These are phyloP conservation scores for Imleria badia DNA, from an alignment of 768 basidiomycete species.

Conservation along the genomic window DNA sequence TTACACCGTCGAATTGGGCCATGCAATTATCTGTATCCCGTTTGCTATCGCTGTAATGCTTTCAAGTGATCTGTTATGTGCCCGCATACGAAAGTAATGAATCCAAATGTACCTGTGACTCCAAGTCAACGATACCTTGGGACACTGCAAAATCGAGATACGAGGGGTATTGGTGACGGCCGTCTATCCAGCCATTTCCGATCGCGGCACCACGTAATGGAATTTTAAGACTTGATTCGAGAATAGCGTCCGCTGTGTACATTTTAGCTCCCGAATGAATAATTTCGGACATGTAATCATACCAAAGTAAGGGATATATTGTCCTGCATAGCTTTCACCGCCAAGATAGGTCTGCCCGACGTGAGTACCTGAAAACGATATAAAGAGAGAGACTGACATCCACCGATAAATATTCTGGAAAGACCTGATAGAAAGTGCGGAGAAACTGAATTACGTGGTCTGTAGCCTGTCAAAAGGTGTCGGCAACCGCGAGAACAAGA, in stretches of 20 bases:
- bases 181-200: slow-evolving; percentile 98
- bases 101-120: slow-evolving; percentile 53
- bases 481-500: not conserved
- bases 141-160: slow-evolving; percentile 86
- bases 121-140: slow-evolving; percentile 72
- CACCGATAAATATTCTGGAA: slow-evolving; percentile 80
- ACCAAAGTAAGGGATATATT: slow-evolving; percentile 97
- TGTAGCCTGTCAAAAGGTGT: slow-evolving; percentile 51
- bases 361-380: slow-evolving; percentile 8
- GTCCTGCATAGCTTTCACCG: slow-evolving; percentile 96
- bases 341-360: slow-evolving; percentile 83
- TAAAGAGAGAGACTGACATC: slow-evolving; percentile 59
- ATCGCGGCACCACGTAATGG: slow-evolving; percentile 82
- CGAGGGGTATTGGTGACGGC: slow-evolving; percentile 81
- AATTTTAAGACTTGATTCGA: slow-evolving; percentile 57
- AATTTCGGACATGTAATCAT: slow-evolving; percentile 15
- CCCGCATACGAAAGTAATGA: not conserved
- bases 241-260: slow-evolving; percentile 68
- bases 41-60: slow-evolving; percentile 66
- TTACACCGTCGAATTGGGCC: slow-evolving; percentile 35
- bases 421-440: slow-evolving; percentile 83
- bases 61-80: slow-evolving; percentile 2
- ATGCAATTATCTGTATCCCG: slow-evolving; percentile 60
- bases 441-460: slow-evolving; percentile 82
- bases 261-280: slow-evolving; percentile 1